Evolutionary conservation across 208 protist genomes (phyloP).

Genomic region (Leishmania amazonensis): DNA sequence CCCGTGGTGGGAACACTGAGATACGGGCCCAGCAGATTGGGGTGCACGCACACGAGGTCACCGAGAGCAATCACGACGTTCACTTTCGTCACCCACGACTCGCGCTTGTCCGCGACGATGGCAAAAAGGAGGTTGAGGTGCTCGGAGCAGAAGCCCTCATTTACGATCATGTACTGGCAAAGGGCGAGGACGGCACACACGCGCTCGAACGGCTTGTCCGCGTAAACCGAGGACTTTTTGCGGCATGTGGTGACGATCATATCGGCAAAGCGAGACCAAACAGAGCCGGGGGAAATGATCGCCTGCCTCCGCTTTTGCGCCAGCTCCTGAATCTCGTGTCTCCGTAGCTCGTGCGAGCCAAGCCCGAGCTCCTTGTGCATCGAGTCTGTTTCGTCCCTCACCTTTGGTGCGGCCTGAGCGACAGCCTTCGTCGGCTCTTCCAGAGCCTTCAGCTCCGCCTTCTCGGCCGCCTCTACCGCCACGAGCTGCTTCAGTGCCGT

Average conservation of each 20-base stretch:
- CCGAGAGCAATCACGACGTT: slow-evolving; percentile 89
- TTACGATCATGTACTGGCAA: slow-evolving; percentile 88
- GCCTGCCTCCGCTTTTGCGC: slow-evolving; percentile 63
- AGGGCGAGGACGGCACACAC: slow-evolving; percentile 84
- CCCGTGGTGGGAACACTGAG: slow-evolving; percentile 71
- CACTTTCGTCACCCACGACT: slow-evolving; percentile 89
- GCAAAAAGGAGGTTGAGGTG: slow-evolving; percentile 82
- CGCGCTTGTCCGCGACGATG: slow-evolving; percentile 69
- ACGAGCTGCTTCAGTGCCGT: slow-evolving; percentile 90
- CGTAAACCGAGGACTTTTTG: slow-evolving; percentile 43
- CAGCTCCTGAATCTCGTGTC: slow-evolving; percentile 86
- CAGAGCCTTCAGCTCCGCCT: slow-evolving; percentile 73
- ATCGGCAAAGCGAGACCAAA: slow-evolving; percentile 65
- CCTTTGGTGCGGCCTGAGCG: slow-evolving; percentile 10
- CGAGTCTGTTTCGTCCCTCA: slow-evolving; percentile 44
- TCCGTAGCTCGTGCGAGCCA: slow-evolving; percentile 73
- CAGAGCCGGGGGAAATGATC: slow-evolving; percentile 74
- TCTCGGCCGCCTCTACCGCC: slow-evolving; percentile 77
- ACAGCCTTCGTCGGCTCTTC: slow-evolving; percentile 39
- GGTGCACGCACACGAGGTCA: slow-evolving; percentile 89
- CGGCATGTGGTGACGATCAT: slow-evolving; percentile 61
- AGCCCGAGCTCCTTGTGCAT: slow-evolving; percentile 91
- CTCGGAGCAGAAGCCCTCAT: slow-evolving; percentile 67
- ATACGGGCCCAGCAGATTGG: slow-evolving; percentile 84
- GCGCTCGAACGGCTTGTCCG: slow-evolving; percentile 53